Evolutionary conservation across 2,329 filamentous ascomycete genomes (phyloP).

Genomic region (Epichloe hybrida): DNA sequence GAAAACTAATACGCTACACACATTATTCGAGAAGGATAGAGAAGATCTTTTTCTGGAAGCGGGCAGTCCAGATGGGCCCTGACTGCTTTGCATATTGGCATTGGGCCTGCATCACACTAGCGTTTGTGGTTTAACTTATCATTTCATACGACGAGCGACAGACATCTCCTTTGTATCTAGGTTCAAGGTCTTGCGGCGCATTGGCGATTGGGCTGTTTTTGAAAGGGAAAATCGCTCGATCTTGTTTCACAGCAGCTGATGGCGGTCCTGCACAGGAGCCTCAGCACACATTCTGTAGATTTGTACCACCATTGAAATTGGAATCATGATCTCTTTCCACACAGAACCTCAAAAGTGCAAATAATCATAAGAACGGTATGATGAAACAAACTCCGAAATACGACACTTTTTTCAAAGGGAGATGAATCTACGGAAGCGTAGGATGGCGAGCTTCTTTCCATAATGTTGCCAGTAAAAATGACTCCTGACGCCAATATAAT

Average conservation of each 20-base stretch:
- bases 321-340: neutral
- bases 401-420: too few relatives aligned
- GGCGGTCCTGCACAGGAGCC: neutral
- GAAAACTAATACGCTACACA: neutral
- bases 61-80: neutral
- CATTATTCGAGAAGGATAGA: neutral
- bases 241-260: neutral
- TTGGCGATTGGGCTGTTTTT: neutral
- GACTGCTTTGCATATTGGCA: neutral
- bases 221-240: neutral
- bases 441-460: constrained; percentile 5
- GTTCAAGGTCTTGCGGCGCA: neutral
- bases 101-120: neutral
- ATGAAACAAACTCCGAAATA: too few relatives aligned
- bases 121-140: neutral
- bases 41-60: neutral
- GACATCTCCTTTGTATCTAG: neutral
- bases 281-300: neutral
- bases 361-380: too few relatives aligned
- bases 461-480: constrained; percentile 21
- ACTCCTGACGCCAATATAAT: constrained; percentile 30
- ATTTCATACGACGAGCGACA: neutral
- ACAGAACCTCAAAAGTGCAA: neutral
- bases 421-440: too few relatives aligned
- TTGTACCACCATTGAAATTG: neutral